Evolutionary conservation across 2,329 filamentous ascomycete species (phyloP).

Genomic region (Phaeosphaeria sp.): DNA sequence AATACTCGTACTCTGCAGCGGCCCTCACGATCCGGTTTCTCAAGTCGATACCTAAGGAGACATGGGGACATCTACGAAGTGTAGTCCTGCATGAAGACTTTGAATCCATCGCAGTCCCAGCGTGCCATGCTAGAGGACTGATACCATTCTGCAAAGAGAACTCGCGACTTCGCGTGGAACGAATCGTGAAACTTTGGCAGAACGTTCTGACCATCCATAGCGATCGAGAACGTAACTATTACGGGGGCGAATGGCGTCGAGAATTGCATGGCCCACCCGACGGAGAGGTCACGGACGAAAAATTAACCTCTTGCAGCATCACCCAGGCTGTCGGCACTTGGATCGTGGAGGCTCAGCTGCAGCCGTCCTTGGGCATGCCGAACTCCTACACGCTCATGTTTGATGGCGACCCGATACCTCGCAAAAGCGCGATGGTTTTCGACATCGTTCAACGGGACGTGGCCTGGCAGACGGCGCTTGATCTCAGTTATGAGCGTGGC

Average conservation of each 20-base stretch:
- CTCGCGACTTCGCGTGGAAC: conserved; percentile 2
- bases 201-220: not conserved
- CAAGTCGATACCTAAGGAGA: not conserved
- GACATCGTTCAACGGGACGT: conserved; percentile 2
- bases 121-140: conserved; percentile 11
- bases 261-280: not conserved
- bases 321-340: not conserved
- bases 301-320: not conserved
- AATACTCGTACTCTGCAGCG: conserved; percentile 5
- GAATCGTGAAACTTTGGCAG: conserved; percentile 5
- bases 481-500: not conserved
- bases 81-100: conserved; percentile 1
- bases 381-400: conserved; percentile 10
- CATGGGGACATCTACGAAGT: conserved; percentile 1
- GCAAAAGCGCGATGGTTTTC: conserved; percentile 1
- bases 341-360: conserved; percentile 9
- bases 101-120: not conserved
- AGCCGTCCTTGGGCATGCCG: conserved; percentile 13
- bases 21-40: conserved; percentile 4
- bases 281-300: not conserved
- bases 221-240: not conserved
- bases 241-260: not conserved
- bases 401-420: conserved; percentile 7
- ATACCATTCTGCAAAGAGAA: conserved; percentile 12
- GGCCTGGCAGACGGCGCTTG: conserved; percentile 1